These are phyloP conservation scores for Candida gigantensis DNA, from an alignment of 1,139 yeast genomes.

Conservation along the genomic window DNA sequence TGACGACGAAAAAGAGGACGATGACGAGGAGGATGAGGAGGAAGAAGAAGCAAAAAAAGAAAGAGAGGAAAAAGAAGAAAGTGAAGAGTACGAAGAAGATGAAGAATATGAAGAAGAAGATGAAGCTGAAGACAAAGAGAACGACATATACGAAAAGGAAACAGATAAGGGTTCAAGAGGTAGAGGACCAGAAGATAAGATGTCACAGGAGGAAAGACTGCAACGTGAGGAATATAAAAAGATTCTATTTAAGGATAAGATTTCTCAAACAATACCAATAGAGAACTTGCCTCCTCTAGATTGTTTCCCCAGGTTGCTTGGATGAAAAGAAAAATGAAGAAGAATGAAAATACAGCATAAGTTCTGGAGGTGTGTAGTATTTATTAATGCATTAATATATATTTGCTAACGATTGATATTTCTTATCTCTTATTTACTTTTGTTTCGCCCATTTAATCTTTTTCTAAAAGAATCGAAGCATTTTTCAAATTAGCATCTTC, in stretches of 20 bases:
- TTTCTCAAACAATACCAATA: not conserved
- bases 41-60: constrained; percentile 9
- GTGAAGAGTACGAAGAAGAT: constrained; percentile 13
- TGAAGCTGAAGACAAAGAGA: constrained; percentile 3
- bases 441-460: constrained; percentile 20
- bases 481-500: constrained; percentile 77
- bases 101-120: constrained; percentile 14
- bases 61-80: constrained; percentile 10
- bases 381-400: too few species aligned
- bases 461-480: constrained; percentile 76
- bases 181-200: not conserved
- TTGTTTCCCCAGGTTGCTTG: constrained; percentile 20
- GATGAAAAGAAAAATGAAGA: not conserved
- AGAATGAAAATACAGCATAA: too few species aligned
- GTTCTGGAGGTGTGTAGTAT: too few species aligned
- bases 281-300: constrained; percentile 28
- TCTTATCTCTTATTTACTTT: too few species aligned
- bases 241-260: constrained; percentile 9
- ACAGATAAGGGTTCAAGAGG: too few species aligned
- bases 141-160: too few species aligned
- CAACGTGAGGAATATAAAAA: constrained; percentile 13
- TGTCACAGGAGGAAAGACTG: constrained; percentile 11
- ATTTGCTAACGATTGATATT: too few species aligned
- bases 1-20: constrained; percentile 11
- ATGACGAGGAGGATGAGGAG: constrained; percentile 9